Base-by-base conservation (phyloP, 108 stramenopile genomes). In the Skeletonema potamos region DNA sequence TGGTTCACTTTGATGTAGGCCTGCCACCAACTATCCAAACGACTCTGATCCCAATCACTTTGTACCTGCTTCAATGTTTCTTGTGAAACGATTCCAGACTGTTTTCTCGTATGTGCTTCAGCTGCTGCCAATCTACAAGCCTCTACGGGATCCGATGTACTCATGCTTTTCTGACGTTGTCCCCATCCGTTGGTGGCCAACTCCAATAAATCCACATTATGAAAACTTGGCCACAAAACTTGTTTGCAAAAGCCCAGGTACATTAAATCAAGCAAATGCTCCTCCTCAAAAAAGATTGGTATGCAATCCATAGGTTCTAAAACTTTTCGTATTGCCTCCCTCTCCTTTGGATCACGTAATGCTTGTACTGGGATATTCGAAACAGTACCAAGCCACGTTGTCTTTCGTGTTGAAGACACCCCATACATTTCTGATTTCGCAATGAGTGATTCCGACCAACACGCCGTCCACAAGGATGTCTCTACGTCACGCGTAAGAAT, bases 221-320 rank as follows among this genome's bases (percentile, higher is more conserved):
- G 99, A 73, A 99, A 98, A 39, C 90, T 86, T 3, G 98, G 98
- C 97, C 99, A 98, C 17, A 99, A 69, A 20, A 98, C 93, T 77
- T 95, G 93, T 79, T 98, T 97, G 82, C 99, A 99, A 73, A 95
- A 97, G 26, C 98, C 96, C 36, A 93, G 82, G 69, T 99, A 99
- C 83, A 81, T 94, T 85, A 33, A 85, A 76, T 76, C 92, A 66
- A 65, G 66, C 54, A 58, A 72, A 12, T 20, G 41, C 51, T 73
- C 34, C 6, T 59, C 56, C 44, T 87, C 70, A 44, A 99, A 75
- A 71, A 98, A 98, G 65, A 99, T 83, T 39, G 99, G 99, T 27
- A 88, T 91, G 77, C 98, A 98, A 66, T 97, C 88, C 91, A 98
- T 96, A 30, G 77, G 63, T 39, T 83, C 66, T 26, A 97, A 73